Conservation (phyloP, 73 alveolate genomes). For the Diophrys sp. region DNA sequence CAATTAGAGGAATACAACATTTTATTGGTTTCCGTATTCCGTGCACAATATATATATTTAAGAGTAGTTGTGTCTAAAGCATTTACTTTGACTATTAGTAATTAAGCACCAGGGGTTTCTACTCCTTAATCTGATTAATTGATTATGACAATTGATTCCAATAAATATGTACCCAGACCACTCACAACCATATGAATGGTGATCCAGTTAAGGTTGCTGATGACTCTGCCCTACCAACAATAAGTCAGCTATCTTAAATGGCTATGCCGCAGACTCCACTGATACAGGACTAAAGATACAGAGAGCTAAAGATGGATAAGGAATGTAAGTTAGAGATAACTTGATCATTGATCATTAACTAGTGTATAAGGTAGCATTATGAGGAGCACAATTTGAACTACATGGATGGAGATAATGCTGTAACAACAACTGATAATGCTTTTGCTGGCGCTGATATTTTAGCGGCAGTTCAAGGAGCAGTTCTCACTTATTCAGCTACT, state of each 20-base stretch:
- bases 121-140: not conserved
- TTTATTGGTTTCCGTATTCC: not conserved
- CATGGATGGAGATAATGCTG: not conserved
- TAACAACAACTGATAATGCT: not conserved
- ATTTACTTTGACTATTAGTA: not conserved
- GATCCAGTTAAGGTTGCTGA: not conserved
- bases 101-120: slow-evolving; percentile 9
- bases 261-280: not conserved
- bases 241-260: not conserved
- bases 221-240: not conserved
- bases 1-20: not conserved
- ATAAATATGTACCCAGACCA: not conserved
- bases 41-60: no score
- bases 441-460: not conserved
- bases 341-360: no score
- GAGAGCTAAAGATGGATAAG: not conserved
- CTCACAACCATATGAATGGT: not conserved
- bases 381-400: not conserved
- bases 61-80: not conserved
- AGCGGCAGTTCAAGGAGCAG: slow-evolving; percentile 6
- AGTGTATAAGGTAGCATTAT: not conserved
- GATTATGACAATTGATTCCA: not conserved
- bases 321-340: not conserved
- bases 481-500: not conserved
- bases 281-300: not conserved